Conservation (phyloP, 2,329 filamentous ascomycete species). For the Penicillium thymicola region DNA sequence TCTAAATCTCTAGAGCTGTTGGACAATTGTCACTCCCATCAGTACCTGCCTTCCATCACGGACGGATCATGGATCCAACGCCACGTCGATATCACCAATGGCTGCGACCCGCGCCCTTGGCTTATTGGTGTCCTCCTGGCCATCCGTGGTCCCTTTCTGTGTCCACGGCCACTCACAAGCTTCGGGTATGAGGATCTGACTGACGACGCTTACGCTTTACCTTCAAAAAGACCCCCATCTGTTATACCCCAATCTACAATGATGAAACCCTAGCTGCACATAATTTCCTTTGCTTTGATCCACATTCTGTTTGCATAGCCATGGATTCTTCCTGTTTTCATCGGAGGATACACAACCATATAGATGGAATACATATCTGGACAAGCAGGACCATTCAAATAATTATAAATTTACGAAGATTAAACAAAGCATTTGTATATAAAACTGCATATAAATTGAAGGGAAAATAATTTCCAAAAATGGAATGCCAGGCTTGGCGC, state of each 20-base stretch:
- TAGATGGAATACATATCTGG: constrained; percentile 19
- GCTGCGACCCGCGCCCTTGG: neutral
- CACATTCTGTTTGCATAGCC: constrained; percentile 23
- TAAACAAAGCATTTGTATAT: neutral
- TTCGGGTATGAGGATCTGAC: constrained; percentile 15
- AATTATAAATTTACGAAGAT: neutral
- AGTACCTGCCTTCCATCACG: neutral
- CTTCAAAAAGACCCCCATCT: constrained; percentile 16
- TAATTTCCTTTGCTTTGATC: constrained; percentile 17
- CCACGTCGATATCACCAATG: neutral
- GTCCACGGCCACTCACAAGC: neutral
- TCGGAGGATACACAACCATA: constrained; percentile 15
- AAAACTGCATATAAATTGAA: neutral
- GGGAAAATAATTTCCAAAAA: constrained; percentile 18
- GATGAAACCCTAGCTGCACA: constrained; percentile 21
- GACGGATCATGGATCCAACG: constrained; percentile 3
- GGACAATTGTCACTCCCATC: constrained; percentile 1
- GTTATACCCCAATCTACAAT: constrained; percentile 26
- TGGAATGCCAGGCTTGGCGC: constrained; percentile 22
- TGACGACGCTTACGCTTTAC: constrained; percentile 18
- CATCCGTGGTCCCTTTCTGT: neutral
- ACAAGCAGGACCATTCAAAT: neutral
- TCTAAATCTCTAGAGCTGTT: constrained; percentile 22
- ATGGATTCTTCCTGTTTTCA: constrained; percentile 10
- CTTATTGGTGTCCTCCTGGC: neutral